Base-by-base conservation (phyloP, 371 early-diverging fungal genomes). In the Saksenaea vasiformis region DNA sequence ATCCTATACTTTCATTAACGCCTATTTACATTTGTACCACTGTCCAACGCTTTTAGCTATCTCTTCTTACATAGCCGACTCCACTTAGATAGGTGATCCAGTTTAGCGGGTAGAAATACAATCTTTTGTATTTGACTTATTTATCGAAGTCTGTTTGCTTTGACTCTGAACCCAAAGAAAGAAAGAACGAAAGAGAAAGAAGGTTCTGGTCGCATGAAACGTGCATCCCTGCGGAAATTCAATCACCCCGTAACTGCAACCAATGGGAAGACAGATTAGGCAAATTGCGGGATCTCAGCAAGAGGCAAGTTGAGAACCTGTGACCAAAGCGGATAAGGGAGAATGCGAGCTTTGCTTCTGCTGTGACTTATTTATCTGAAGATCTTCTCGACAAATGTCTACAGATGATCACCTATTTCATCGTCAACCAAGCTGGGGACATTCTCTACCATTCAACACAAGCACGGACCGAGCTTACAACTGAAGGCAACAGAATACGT, bases 351-450 rank as follows among this genome's bases (percentile, higher is more conserved):
- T 7, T 47, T 22, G 5, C 51, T 47, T 22, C 22, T 22, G 17
- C 24, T 47, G 24, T 22, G 22, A 22, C 24, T 47, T 22, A 17
- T 22, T 22, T 47, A 47, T 26, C 22, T 17, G 27, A 47, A 47
- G 24, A 47, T 22, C 51, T 47, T 47, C 22, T 47, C 51, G 51
- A 22, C 51, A 47, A 47, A 47, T 47, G 51, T 47, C 51, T 47
- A n/a, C 51, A 47, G 51, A 76, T 80, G 77, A 77, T 69, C 61
- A 65, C 61, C 14, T 69, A 77, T 53, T 72, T 77, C 43, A 80
- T 80, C 31, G 54, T 80, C 1, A 73, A 77, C 55, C 73, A 77
- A 56, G 60, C 73, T n/a, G 80, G 80, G 38, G 63, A 68, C 43
- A 54, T 80, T 34, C 58, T 80, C 38, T 80, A 77, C 60, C 73